Conservation (phyloP, 345 rosid genomes). For the Moringa oleifera region DNA sequence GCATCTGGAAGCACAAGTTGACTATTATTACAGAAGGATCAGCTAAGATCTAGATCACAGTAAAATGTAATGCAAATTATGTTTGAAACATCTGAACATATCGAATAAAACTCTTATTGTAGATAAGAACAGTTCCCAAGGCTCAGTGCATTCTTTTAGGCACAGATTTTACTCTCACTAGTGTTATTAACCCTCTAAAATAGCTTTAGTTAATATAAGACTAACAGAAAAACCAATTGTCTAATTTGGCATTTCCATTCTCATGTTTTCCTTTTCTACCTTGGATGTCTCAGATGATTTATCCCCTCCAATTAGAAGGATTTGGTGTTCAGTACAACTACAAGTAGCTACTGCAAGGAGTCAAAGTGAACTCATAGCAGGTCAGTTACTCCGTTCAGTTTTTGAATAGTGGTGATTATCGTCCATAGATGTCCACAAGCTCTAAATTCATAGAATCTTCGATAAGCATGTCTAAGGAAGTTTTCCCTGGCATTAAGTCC, state of each 20-base stretch:
- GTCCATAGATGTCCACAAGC: neutral
- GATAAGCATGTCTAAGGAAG: too few species aligned
- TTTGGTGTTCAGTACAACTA: neutral
- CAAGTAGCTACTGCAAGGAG: neutral
- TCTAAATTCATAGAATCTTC: too few species aligned
- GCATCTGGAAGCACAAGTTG: slow-evolving; percentile 19
- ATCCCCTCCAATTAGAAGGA: neutral
- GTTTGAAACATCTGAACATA: neutral
- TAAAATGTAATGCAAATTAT: too few species aligned
- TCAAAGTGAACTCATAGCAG: neutral
- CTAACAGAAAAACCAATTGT: neutral
- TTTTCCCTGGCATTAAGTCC: too few species aligned
- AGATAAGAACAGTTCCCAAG: neutral
- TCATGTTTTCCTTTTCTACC: neutral
- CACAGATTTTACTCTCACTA: neutral
- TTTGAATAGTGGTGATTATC: too few species aligned
- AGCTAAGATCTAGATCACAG: neutral
- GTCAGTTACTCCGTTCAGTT: neutral
- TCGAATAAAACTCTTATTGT: too few species aligned
- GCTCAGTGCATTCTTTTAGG: neutral
- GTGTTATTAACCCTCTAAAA: neutral
- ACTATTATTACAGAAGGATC: neutral
- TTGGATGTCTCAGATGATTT: neutral
- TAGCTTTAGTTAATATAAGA: neutral
- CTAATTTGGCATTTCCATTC: neutral